A percentile compares a stretch with the other conserved stretches of the same genome.
These are phyloP conservation scores for Magnusiomyces sp. DNA, from an alignment of 1,139 yeast genomes.

Conservation along the genomic window DNA sequence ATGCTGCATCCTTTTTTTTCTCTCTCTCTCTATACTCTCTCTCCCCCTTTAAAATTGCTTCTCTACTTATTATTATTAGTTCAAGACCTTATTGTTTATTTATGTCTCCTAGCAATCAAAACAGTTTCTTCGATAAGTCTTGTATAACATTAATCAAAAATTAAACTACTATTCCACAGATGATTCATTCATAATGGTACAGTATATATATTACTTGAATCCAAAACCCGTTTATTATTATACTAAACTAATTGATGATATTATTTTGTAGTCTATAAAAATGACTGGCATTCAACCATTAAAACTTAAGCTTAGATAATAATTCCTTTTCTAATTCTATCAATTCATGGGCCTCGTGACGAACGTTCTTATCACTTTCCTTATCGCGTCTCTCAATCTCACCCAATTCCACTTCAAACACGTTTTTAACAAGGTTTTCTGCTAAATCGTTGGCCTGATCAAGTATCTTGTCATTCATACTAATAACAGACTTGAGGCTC, in stretches of 20 bases:
- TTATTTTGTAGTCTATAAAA: too few species aligned
- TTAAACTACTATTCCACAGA: neutral
- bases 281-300: neutral
- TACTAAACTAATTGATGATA: too few species aligned
- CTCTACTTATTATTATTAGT: too few species aligned
- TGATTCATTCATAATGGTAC: neutral
- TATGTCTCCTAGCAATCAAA: too few species aligned
- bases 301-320: neutral
- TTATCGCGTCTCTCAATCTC: constrained; percentile 2
- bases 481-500: constrained; percentile 22
- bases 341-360: neutral
- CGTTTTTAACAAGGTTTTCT: constrained; percentile 6
- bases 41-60: too few species aligned
- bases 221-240: too few species aligned
- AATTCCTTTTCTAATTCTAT: neutral
- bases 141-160: neutral
- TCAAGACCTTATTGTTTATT: too few species aligned
- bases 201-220: neutral
- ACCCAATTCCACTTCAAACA: constrained; percentile 4
- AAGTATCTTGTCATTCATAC: constrained; percentile 10
- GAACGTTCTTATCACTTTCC: neutral
- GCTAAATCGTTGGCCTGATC: constrained; percentile 6
- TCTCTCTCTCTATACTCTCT: too few species aligned
- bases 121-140: too few species aligned
- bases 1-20: too few species aligned